Evolutionary conservation across 805 yeast species (phyloP).

Genomic region (Debaryomyces castellii): DNA sequence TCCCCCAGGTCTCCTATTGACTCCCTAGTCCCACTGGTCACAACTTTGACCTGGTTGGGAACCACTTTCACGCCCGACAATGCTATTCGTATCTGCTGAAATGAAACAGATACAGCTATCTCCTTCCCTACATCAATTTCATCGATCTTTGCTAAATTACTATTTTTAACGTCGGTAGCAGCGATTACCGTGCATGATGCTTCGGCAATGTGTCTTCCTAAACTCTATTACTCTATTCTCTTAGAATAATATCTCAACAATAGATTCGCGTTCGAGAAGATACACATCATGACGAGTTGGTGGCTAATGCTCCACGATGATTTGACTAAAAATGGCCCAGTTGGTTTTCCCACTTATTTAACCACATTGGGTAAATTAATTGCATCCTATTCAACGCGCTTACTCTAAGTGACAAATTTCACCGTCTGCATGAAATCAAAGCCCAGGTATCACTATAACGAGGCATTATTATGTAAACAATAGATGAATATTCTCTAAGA

Average conservation of each 20-base stretch:
- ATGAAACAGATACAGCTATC: too few relatives aligned
- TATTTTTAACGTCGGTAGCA: background rate
- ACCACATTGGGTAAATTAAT: conserved; percentile 14
- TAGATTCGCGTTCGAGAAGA: background rate
- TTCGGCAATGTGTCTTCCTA: background rate
- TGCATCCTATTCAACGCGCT: conserved; percentile 10
- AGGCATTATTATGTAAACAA: background rate
- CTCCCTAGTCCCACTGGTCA: too few relatives aligned
- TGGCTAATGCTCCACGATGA: background rate
- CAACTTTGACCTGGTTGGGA: too few relatives aligned
- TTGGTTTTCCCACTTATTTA: conserved; percentile 3
- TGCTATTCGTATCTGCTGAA: too few relatives aligned
- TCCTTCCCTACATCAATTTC: too few relatives aligned
- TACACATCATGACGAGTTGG: background rate
- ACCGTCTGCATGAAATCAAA: background rate
- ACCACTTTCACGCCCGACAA: too few relatives aligned
- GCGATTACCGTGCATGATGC: background rate
- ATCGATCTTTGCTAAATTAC: background rate
- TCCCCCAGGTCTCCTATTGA: too few relatives aligned
- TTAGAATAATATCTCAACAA: background rate
- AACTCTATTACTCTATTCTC: background rate
- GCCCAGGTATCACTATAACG: background rate
- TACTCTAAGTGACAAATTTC: background rate
- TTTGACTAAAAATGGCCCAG: background rate
- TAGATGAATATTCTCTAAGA: background rate